Conservation (phyloP, 75 land plant genomes). For the Picea glauca region DNA sequence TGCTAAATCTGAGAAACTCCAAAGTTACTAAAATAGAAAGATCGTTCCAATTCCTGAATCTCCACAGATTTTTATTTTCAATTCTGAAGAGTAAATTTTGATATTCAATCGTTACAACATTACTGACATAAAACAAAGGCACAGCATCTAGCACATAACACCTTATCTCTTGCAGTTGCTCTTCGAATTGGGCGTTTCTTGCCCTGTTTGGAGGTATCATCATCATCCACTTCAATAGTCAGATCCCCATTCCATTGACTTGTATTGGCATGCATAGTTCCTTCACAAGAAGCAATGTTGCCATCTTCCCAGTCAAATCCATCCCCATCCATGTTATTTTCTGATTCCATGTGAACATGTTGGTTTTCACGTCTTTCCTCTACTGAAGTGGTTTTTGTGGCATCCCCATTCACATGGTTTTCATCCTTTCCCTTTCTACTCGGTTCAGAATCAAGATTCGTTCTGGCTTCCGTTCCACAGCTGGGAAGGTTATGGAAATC, state of each 20-base stretch:
- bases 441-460: slow-evolving; percentile 1
- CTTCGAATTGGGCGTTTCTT: slow-evolving; percentile 40
- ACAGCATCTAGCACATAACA: slow-evolving; percentile 9
- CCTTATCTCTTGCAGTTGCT: slow-evolving; percentile 90
- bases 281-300: slow-evolving; percentile 14
- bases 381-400: background rate
- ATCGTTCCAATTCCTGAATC: background rate
- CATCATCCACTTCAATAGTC: slow-evolving; percentile 57
- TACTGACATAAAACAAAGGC: background rate
- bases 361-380: slow-evolving; percentile 2
- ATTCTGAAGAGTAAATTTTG: background rate
- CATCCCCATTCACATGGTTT: background rate
- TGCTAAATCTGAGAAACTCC: background rate
- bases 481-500: slow-evolving; percentile 6
- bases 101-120: background rate
- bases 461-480: slow-evolving; percentile 6
- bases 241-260: slow-evolving; percentile 32
- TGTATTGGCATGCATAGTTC: slow-evolving; percentile 6
- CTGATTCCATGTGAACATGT: background rate
- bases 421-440: background rate
- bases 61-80: background rate
- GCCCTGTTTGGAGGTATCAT: slow-evolving; percentile 24
- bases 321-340: slow-evolving; percentile 24
- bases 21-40: background rate
- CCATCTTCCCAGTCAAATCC: slow-evolving; percentile 91